These are phyloP conservation scores for Tricholoma matsutake DNA, from an alignment of 768 basidiomycete species.

Conservation along the genomic window DNA sequence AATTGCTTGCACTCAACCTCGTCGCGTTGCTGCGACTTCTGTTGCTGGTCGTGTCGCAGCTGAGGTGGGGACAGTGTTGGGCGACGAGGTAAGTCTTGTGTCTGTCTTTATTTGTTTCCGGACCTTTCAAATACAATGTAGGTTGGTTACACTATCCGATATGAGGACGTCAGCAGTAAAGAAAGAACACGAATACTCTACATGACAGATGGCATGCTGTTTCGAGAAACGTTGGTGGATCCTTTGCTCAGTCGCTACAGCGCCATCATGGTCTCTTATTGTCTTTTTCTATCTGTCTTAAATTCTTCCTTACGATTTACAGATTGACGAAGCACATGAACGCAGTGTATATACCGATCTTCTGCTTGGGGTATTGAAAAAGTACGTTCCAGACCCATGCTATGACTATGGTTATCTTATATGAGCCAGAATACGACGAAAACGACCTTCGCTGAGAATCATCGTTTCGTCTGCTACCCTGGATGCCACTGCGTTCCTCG, in stretches of 20 bases:
- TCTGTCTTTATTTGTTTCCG: conserved; percentile 19
- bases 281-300: not conserved
- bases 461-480: conserved; percentile 97
- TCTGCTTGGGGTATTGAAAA: conserved; percentile 87
- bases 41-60: conserved; percentile 88
- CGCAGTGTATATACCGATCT: conserved; percentile 95
- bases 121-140: conserved; percentile 26
- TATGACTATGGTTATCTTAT: conserved; percentile 3
- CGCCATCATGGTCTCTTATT: conserved; percentile 79
- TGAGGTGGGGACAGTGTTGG: conserved; percentile 87
- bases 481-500: conserved; percentile 83
- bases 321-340: conserved; percentile 99
- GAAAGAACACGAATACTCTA: conserved; percentile 88
- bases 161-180: conserved; percentile 89
- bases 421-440: conserved; percentile 73
- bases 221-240: conserved; percentile 89
- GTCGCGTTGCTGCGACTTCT: conserved; percentile 92
- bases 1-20: conserved; percentile 91
- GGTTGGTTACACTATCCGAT: conserved; percentile 98
- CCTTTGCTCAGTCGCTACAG: conserved; percentile 91
- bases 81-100: conserved; percentile 67
- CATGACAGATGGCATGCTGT: conserved; percentile 98
- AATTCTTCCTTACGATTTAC: conserved; percentile 4
- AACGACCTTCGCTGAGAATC: conserved; percentile 84
- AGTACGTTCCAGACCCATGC: conserved; percentile 46